Conservation (phyloP, 306 rosid species). For the Medicago truncatula region DNA sequence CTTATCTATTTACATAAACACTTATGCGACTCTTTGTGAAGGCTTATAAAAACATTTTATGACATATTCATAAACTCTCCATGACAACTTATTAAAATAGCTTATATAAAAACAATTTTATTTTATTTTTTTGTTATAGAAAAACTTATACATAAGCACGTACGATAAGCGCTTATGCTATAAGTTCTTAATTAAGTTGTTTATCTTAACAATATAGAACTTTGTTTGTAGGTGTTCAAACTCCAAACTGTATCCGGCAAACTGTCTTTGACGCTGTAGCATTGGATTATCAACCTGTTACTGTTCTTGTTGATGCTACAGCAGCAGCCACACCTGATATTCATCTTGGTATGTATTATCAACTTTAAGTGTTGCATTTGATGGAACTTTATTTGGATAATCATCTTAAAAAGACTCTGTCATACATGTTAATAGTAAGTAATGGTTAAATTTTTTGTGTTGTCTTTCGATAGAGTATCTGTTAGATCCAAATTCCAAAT, state of each 20-base stretch:
- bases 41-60: too few species aligned
- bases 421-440: background rate
- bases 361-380: slow-evolving; percentile 3
- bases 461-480: background rate
- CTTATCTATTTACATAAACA: too few species aligned
- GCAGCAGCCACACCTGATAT: slow-evolving; percentile 84
- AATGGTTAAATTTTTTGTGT: background rate
- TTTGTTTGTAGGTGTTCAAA: slow-evolving; percentile 75
- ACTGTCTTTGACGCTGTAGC: slow-evolving; percentile 89
- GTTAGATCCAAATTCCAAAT: slow-evolving; percentile 1
- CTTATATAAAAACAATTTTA: too few species aligned
- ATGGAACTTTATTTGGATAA: slow-evolving; percentile 6
- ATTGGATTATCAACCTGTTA: slow-evolving; percentile 74
- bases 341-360: slow-evolving; percentile 64
- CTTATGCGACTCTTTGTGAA: too few species aligned
- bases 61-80: too few species aligned
- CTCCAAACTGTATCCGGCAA: slow-evolving; percentile 95
- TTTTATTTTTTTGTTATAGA: too few species aligned
- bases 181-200: background rate
- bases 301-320: slow-evolving; percentile 81
- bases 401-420: background rate
- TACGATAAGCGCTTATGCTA: background rate
- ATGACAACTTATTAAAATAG: too few species aligned
- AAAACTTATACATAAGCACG: background rate
- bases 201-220: background rate